Percentiles rank a stretch among this genome's conserved stretches.
phyloP scores from a whole-genome alignment of 768 basidiomycete species.

The Leccinum rimulosum region DNA sequence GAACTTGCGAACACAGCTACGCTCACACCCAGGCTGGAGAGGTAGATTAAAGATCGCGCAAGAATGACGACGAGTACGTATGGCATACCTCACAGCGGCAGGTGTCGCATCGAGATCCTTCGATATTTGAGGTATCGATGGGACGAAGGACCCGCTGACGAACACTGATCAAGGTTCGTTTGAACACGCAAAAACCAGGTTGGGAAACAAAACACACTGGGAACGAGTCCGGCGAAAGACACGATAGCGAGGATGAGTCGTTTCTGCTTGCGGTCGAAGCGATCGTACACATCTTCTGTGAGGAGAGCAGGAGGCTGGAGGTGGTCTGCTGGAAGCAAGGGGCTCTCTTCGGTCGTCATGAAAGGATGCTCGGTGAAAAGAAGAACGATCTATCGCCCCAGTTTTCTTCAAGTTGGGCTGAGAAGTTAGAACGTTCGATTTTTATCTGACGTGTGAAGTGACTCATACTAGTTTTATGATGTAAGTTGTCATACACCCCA shows the following conservation, averaged over 20 bases:
- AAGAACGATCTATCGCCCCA: background rate
- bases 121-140: conserved; percentile 72
- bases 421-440: background rate
- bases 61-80: background rate
- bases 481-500: too few relatives aligned
- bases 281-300: conserved; percentile 46
- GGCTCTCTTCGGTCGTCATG: conserved; percentile 31
- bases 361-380: background rate
- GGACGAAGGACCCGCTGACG: conserved; percentile 66
- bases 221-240: conserved; percentile 60
- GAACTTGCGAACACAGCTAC: conserved; percentile 44
- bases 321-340: conserved; percentile 18
- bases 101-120: conserved; percentile 58
- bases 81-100: conserved; percentile 50
- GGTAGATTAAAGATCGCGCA: background rate
- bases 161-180: conserved; percentile 46
- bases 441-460: background rate
- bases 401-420: background rate
- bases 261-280: conserved; percentile 56
- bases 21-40: conserved; percentile 46
- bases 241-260: conserved; percentile 54
- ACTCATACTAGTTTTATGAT: background rate
- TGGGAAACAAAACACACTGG: conserved; percentile 42
- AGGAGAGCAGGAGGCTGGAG: background rate
- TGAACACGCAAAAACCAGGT: background rate